Evolutionary conservation across 805 yeast species (phyloP).

Genomic region (Wickerhamiella hasegawae): DNA sequence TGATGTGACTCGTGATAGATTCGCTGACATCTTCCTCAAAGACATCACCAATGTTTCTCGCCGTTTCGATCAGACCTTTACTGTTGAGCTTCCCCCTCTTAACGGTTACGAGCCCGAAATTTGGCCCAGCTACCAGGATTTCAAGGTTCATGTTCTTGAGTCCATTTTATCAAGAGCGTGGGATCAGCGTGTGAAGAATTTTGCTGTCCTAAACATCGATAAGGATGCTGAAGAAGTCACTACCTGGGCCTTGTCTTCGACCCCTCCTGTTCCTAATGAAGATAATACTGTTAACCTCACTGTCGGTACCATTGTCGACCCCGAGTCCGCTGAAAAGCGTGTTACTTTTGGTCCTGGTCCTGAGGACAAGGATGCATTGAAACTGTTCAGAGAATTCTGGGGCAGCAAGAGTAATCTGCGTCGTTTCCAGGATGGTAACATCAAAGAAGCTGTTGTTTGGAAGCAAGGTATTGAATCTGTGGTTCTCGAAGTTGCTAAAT

Average conservation of each 20-base stretch:
- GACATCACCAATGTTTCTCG: slow-evolving; percentile 32
- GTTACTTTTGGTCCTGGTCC: slow-evolving; percentile 78
- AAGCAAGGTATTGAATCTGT: slow-evolving; percentile 37
- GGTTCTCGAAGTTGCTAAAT: slow-evolving; percentile 46
- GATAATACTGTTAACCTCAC: slow-evolving; percentile 3
- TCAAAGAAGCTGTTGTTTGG: slow-evolving; percentile 89
- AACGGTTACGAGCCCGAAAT: neutral
- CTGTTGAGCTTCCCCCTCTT: slow-evolving; percentile 21
- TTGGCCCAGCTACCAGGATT: neutral
- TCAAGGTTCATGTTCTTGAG: neutral
- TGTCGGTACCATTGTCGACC: slow-evolving; percentile 54
- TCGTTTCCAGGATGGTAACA: slow-evolving; percentile 83
- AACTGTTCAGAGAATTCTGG: slow-evolving; percentile 74
- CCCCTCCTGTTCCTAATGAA: slow-evolving; percentile 3
- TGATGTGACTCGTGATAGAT: slow-evolving; percentile 72
- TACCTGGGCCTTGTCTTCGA: slow-evolving; percentile 14
- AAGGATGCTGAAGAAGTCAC: slow-evolving; percentile 1
- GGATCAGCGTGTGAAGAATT: slow-evolving; percentile 1
- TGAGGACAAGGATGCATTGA: slow-evolving; percentile 40
- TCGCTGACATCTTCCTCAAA: slow-evolving; percentile 57
- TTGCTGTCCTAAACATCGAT: neutral
- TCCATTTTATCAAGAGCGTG: slow-evolving; percentile 2
- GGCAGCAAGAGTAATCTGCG: slow-evolving; percentile 72
- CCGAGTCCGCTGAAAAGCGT: slow-evolving; percentile 60
- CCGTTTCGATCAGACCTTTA: slow-evolving; percentile 49